Evolutionary conservation across 192 early-diverging fungal species (phyloP), one percentile per base, ranked within the genome.

Genomic region (Linnemannia elongata): DNA sequence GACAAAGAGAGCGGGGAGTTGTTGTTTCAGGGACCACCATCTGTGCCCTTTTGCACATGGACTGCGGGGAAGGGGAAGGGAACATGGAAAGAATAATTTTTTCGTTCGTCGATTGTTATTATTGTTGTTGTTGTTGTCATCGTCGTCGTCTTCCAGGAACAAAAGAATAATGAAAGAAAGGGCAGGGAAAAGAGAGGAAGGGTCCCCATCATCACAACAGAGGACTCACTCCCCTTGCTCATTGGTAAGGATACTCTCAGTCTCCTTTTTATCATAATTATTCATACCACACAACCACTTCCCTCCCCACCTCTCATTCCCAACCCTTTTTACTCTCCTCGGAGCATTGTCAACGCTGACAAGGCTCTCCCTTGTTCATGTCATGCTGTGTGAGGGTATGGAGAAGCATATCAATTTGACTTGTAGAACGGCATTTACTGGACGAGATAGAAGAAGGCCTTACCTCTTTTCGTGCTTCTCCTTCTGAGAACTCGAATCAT

Each of bases 391-490:
- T 20, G 49, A 22, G 15, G 44, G 44, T 45, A 13, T 45, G 17
- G 49, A 52, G 17, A 17, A 6, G 49, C 22, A 17, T 15, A 3
- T 18, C n/a, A n/a, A n/a, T n/a, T n/a, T n/a, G n/a, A n/a, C n/a
- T n/a, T 17, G 15, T 49, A 49, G 47, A 17, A 49, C 2, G 36
- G 41, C n/a, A 49, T 3, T 47, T 6, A 39, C 4, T 1, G 38
- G 3, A 39, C 3, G 54, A 12, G 24, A 45, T n/a, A 38, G 17
- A 36, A 35, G 41, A 15, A 41, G 24, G 27, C 18, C 27, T 39
- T 52, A 87, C 85, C 85, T 81, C 49, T 77, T 74, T 71, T 87
- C 79, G 20, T 78, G 75, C 54, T 87, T 81, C 24, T 87, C 84
- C 49, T 77, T 86, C 44, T 72, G 73, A 30, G 77, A 36, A 18